Evolutionary conservation across 306 rosid species (phyloP).

Genomic region (Prinsepia uniflora): DNA sequence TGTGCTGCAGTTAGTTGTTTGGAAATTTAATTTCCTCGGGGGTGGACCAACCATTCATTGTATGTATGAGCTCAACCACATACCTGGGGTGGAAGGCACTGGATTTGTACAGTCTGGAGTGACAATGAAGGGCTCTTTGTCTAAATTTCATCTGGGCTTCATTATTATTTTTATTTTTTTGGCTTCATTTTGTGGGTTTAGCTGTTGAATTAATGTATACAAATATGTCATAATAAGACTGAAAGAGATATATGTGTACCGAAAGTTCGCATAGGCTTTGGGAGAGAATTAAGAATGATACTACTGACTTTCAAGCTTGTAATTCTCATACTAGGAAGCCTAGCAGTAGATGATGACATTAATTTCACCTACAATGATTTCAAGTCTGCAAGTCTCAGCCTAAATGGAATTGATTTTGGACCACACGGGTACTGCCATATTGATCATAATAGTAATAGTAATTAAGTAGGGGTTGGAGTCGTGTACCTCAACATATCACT

Average conservation of each 20-base stretch:
- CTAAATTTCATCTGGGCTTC: background rate
- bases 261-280: background rate
- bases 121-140: background rate
- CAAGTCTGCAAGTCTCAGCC: conserved; percentile 26
- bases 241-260: too few relatives aligned
- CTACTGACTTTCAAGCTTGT: conserved; percentile 35
- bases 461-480: background rate
- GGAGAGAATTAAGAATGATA: background rate
- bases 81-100: background rate
- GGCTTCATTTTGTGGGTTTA: background rate
- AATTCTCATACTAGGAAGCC: conserved; percentile 4
- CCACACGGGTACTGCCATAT: too few relatives aligned
- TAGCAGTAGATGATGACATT: conserved; percentile 24
- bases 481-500: background rate
- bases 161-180: background rate
- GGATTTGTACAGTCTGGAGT: background rate
- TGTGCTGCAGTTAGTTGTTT: background rate
- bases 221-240: background rate
- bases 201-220: background rate
- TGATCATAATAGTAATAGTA: background rate
- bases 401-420: conserved; percentile 20
- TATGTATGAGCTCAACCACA: background rate
- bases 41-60: background rate
- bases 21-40: background rate
- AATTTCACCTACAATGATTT: conserved; percentile 48